Evolutionary conservation across 768 basidiomycete genomes (phyloP), one percentile per base, ranked within the genome.

Genomic region (Amanita rubescens): DNA sequence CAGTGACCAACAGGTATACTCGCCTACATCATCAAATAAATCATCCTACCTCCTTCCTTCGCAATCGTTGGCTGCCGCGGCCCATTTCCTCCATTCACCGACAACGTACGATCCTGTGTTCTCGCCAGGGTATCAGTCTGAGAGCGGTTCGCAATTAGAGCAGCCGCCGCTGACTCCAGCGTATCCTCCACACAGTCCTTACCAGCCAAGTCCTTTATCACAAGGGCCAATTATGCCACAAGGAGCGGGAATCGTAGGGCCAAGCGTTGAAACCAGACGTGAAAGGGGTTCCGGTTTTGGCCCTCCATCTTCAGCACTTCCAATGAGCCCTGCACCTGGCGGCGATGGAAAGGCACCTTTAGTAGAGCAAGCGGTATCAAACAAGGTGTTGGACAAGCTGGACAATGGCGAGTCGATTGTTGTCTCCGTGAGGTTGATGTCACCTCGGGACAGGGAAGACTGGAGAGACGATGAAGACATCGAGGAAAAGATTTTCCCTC

Each of bases 201-300:
- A 73, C 1, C 71, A 79, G 8, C 76, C 77, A 0, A 77, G 75
- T 8, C 83, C 85, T 2, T 70, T 77, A 55, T 76, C 78, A 30
- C 79, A 83, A 61, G 73, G 75, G 5, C 79, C 85, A 3, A 61
- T 86, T 22, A 68, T 76, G 20, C 72, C 75, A 2, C 78, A 77
- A 48, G 72, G 70, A 19, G 71, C 69, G n/a, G 70, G 71, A 48
- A 73, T 74, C 37, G 71, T 76, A 6, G 78, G 84, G 1, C 75
- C 78, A 3, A 80, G 78, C 59, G 70, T 89, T 24, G 90, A 91
- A 60, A 78, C 86, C 37, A 74, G 78, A 41, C 75, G 86, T n/a
- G 80, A 82, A 59, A 72, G 80, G 15, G 78, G 77, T 12, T 57
- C 63, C 17, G 67, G 69, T 2, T 32, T 44, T 19, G 49, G 49